Base-by-base conservation (phyloP, 1,284 basidiomycete species). In the Cryptococcus floricola region DNA sequence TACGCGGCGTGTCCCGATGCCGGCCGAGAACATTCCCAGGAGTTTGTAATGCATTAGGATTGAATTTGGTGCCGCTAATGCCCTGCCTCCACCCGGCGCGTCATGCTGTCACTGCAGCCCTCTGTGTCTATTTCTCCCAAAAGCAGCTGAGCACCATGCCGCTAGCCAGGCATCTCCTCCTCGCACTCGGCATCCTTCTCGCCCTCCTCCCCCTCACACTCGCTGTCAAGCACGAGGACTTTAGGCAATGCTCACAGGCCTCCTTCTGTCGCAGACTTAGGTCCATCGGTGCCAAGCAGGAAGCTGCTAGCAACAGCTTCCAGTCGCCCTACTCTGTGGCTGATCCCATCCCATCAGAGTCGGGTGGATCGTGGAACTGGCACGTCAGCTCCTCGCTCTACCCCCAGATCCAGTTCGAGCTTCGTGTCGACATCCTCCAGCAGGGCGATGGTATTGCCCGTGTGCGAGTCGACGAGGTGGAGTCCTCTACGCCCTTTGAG, bases 221-320 rank as follows among this genome's bases (percentile, higher is more conserved):
- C 14, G 47, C 43, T 12, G 67, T 65, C 56, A 82, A 81, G 66
- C 71, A 81, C 41, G 82, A 87, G 58, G 90, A 96, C 76, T 96
- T 93, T 81, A 96, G 95, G 77, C 90, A 85, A 59, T 96, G 93
- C 72, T 82, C 83, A 18, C 89, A 96, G 75, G 84, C 89, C 0
- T 89, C 88, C 14, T 96, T 97, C 79, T 96, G 93, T 79, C 84
- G 89, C 48, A 82, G 92, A 60, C 89, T 91, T 51, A 85, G 92
- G 47, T 87, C 86, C 0, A 83, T 96, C 50, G 84, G 89, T 54
- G 79, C 81, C 10, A 83, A 88, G 52, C 87, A 88, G 14, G 78
- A 80, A 47, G 82, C 82, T 53, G 79, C 82, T 0, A 66, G 79
- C 2, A 77, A 56, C 7, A 55, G 80, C 7, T 95, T 91, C 87